Base-by-base conservation (phyloP, 2,329 filamentous ascomycete genomes). In the Fusarium sp. region DNA sequence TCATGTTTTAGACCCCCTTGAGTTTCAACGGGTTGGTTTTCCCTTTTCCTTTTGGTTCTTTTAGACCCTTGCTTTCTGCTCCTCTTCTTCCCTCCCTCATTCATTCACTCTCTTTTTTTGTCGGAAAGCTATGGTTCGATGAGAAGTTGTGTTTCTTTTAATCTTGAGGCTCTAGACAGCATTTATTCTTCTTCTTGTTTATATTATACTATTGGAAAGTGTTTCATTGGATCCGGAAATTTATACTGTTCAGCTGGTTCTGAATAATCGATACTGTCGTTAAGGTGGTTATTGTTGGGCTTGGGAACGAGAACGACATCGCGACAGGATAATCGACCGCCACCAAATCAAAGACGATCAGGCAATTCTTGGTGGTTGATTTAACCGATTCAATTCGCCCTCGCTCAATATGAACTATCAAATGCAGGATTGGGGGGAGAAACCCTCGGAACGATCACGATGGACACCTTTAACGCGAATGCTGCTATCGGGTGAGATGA, bases 401-500 rank as follows among this genome's bases (percentile, higher is more conserved):
- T 66, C 53, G 27, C 56, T 53, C 58, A 77, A 46, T 30, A 81
- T 79, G 76, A 69, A 64, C 40, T 76, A 78, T 70, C 67, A 73
- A 50, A 72, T 80, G 40, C 69, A 71, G 40, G 72, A 72, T 27
- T 73, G 70, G 66, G 69, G 67, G 53, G 78, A 81, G 69, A 78
- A 78, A 58, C 85, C 84, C 62, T 88, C 89, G 67, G 93, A 95
- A 83, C 86, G 93, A 78, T 89, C 92, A 79, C 88, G 93, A 91
- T 94, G 92, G 90, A 93, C 93, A 68, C 92, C 93, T 18, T 86
- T 96, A 60, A 93, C 92, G 67, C 89, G 92, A 71, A 93, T 95
- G 91, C 84, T 96, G 79, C 87, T 95, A 79, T 94, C 93, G 60
- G 92, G 93, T 53, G 92, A 94, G 83, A 92, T 95, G 88, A 93